phyloP scores from a whole-genome alignment of 2,329 filamentous ascomycete genomes.

The Neurospora crassa region DNA sequence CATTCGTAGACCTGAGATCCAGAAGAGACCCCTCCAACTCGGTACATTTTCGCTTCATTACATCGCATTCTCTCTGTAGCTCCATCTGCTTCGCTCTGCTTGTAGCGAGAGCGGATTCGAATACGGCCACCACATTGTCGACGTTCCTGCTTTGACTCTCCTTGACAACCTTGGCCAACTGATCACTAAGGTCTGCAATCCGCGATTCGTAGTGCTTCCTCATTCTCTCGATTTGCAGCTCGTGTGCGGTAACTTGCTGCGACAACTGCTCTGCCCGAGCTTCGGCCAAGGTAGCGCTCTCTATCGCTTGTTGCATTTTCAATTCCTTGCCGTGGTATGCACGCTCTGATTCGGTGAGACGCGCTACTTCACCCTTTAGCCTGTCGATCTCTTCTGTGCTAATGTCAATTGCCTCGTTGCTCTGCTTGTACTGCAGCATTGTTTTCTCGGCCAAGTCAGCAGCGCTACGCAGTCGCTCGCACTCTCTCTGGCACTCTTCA shows the following conservation, averaged over 20 bases:
- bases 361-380: slow-evolving; percentile 48
- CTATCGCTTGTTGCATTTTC: slow-evolving; percentile 45
- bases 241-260: slow-evolving; percentile 44
- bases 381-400: slow-evolving; percentile 51
- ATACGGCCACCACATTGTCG: slow-evolving; percentile 24
- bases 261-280: slow-evolving; percentile 49
- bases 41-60: slow-evolving; percentile 42
- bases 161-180: slow-evolving; percentile 31
- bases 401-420: slow-evolving; percentile 52
- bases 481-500: slow-evolving; percentile 47
- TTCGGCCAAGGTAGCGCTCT: slow-evolving; percentile 49
- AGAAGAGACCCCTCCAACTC: slow-evolving; percentile 40
- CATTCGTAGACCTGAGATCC: slow-evolving; percentile 26
- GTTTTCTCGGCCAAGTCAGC: slow-evolving; percentile 61
- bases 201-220: slow-evolving; percentile 38
- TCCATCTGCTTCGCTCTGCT: slow-evolving; percentile 44
- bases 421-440: slow-evolving; percentile 54
- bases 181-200: slow-evolving; percentile 35
- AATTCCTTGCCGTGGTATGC: slow-evolving; percentile 55
- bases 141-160: slow-evolving; percentile 11
- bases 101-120: slow-evolving; percentile 39
- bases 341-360: slow-evolving; percentile 50
- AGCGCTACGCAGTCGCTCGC: slow-evolving; percentile 53
- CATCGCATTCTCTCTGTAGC: slow-evolving; percentile 40
- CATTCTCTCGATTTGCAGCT: slow-evolving; percentile 35